Base-by-base conservation (phyloP, 2,329 filamentous ascomycete genomes). In the Hypoxylon sp. region DNA sequence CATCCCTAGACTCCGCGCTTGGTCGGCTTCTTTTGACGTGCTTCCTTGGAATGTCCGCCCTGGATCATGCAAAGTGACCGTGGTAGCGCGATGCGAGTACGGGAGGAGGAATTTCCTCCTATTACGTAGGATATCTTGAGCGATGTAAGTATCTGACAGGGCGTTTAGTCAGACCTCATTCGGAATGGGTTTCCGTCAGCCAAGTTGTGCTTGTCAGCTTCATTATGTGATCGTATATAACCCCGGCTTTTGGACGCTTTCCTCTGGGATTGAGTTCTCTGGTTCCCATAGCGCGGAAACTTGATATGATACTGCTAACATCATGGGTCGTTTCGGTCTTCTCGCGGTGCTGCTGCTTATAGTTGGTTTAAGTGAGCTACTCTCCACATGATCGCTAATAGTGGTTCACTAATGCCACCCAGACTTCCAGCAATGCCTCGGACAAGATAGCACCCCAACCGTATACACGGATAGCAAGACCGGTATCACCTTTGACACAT, bases 401-500 rank as follows among this genome's bases (percentile, higher is more conserved):
- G 6, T 26, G 19, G 17, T 46, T 72, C 59, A 47, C 71, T 76
- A 59, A 76, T 54, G 47, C 53, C 6, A 37, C 29, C n/a, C 37
- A 77, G 75, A 75, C 65, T n/a, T 74, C 60, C 74, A 67, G 48
- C 66, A 65, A 66, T 71, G 72, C 55, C 51, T 72, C 53, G 73
- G 71, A 11, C 75, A 76, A 59, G 60, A 61, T 46, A 62, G 69
- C 48, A 66, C 70, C 19, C 70, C 80, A 1, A 74, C 73, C 11
- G 75, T 77, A n/a, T 85, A 82, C 72, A 83, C 79, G 10, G 84
- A 86, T 54, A 76, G 80, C 48, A 79, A 80, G 29, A 86, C 86
- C 9, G 84, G 84, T 19, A 88, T 88, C 71, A 79, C 77, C 29
- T 88, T 88, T 77, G 83, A 85, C 72, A 84, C 84, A 52, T 87